Percentiles rank a stretch among this genome's conserved stretches.
Conservation (phyloP, 495 filamentous ascomycete genomes). For the Podospora pseudopauciseta region DNA sequence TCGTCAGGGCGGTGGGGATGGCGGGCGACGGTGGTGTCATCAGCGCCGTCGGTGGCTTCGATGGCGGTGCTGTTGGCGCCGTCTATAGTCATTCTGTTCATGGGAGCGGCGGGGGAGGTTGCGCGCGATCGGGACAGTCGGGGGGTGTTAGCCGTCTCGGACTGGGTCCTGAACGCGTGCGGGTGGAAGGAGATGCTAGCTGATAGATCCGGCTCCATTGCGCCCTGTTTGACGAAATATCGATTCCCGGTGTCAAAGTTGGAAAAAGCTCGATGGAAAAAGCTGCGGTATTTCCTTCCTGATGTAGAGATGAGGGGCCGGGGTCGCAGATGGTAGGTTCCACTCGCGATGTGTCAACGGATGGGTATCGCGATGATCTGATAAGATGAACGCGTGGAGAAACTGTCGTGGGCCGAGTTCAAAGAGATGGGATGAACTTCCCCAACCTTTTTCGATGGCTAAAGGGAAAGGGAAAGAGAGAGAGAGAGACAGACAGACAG, state of each 20-base stretch:
- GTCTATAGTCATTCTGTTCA: conserved; percentile 26
- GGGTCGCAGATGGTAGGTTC: background rate
- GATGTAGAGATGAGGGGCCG: background rate
- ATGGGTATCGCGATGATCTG: background rate
- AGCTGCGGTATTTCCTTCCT: background rate
- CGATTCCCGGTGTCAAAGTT: background rate
- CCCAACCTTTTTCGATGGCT: background rate
- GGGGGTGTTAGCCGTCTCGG: conserved; percentile 27
- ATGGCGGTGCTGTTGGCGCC: conserved; percentile 42
- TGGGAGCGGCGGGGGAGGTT: conserved; percentile 7
- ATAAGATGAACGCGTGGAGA: conserved; percentile 14
- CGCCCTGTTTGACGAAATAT: background rate
- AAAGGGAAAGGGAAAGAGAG: background rate
- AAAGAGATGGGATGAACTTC: background rate
- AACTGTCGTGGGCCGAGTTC: background rate
- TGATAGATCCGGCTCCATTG: conserved; percentile 38
- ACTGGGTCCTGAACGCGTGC: conserved; percentile 47
- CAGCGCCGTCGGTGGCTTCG: conserved; percentile 45
- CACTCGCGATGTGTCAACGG: background rate
- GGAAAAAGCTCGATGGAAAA: background rate
- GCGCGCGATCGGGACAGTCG: conserved; percentile 13
- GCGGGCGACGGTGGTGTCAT: conserved; percentile 42
- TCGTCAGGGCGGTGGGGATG: conserved; percentile 45
- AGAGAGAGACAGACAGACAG: background rate
- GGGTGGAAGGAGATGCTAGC: conserved; percentile 43